phyloP scores from a whole-genome alignment of 1,139 yeast species.

The Debaryomyces subglobosus region DNA sequence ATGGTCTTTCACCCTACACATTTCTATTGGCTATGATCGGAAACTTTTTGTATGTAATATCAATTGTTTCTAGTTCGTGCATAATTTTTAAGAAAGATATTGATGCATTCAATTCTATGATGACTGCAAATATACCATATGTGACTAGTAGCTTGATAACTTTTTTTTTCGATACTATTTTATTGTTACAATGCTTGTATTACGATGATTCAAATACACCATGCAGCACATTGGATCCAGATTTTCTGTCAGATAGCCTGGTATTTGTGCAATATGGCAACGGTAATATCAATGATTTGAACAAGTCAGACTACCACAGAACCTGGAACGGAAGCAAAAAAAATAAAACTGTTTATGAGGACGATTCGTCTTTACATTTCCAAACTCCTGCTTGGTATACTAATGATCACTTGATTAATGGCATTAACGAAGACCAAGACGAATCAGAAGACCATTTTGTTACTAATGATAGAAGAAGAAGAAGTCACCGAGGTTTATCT shows the following conservation, averaged over 20 bases:
- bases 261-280: not conserved
- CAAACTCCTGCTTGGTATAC: constrained; percentile 47
- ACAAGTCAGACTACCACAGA: not conserved
- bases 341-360: not conserved
- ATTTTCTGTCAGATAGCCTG: not conserved
- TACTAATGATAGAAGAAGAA: constrained; percentile 9
- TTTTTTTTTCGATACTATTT: not conserved
- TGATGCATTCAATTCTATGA: constrained; percentile 10
- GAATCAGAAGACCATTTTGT: constrained; percentile 11
- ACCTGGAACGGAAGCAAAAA: not conserved
- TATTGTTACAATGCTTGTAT: not conserved
- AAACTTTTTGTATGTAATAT: constrained; percentile 37
- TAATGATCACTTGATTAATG: constrained; percentile 15
- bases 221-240: not conserved
- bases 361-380: constrained; percentile 21
- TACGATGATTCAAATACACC: not conserved
- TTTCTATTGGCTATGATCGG: constrained; percentile 43
- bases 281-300: not conserved
- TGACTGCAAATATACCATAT: constrained; percentile 38
- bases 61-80: constrained; percentile 34
- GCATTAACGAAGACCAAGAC: not conserved
- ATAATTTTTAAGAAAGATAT: constrained; percentile 17
- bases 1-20: constrained; percentile 40
- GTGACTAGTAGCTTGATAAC: constrained; percentile 43
- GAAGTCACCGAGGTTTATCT: constrained; percentile 7